A percentile compares a stretch with the other conserved stretches of the same genome.
phyloP scores from a whole-genome alignment of 176 grass and related monocot genomes.

The Cenchrus purpureus region DNA sequence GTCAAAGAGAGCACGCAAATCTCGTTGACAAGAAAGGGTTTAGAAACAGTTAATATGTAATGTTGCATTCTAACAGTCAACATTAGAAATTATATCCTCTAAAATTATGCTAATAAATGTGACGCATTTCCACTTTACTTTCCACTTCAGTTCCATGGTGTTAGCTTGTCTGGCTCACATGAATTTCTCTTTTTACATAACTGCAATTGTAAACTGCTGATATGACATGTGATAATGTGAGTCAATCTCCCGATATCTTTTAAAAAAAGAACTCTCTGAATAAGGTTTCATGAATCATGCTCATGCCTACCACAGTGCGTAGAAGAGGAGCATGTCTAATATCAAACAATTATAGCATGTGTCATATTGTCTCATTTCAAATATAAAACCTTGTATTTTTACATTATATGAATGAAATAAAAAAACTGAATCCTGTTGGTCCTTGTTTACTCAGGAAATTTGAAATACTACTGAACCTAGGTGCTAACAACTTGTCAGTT shows the following conservation, averaged over 20 bases:
- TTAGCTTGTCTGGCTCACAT: neutral
- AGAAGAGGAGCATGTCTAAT: neutral
- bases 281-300: neutral
- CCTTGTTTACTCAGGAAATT: neutral
- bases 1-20: neutral
- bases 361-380: neutral
- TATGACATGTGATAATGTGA: neutral
- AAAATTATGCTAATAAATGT: conserved; percentile 27
- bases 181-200: conserved; percentile 26
- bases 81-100: neutral
- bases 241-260: neutral
- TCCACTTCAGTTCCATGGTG: neutral
- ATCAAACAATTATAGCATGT: neutral
- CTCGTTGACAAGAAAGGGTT: conserved; percentile 26
- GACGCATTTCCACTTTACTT: neutral
- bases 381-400: neutral
- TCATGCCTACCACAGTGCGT: neutral
- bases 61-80: conserved; percentile 24
- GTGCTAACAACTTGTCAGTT: neutral
- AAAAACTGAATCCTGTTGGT: neutral
- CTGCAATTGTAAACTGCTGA: conserved; percentile 1
- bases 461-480: neutral
- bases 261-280: neutral
- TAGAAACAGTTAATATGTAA: conserved; percentile 21
- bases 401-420: neutral